Conservation (phyloP, 768 basidiomycete genomes). For the Lyophyllum semitale region DNA sequence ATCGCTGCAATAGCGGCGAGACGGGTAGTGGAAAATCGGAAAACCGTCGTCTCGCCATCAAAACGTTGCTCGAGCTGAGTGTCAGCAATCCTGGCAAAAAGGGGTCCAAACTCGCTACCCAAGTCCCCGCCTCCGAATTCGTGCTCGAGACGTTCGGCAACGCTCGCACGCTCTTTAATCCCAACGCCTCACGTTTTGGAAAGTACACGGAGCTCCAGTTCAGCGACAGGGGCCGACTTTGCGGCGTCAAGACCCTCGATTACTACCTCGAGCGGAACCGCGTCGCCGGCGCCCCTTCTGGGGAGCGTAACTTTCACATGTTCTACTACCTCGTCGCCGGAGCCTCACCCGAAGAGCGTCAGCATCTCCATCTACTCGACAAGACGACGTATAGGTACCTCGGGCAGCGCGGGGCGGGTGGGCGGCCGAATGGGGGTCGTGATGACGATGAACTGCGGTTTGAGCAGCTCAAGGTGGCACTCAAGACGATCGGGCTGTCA, state of each 20-base stretch:
- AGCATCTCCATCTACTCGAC: constrained; percentile 83
- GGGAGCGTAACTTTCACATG: constrained; percentile 96
- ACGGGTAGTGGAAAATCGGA: constrained; percentile 95
- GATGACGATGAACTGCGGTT: constrained; percentile 88
- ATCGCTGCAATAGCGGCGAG: constrained; percentile 65
- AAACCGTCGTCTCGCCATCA: constrained; percentile 86
- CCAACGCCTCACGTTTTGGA: constrained; percentile 95
- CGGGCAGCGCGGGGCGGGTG: constrained; percentile 59
- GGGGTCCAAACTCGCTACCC: constrained; percentile 81
- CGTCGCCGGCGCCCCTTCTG: constrained; percentile 84
- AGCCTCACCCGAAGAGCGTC: constrained; percentile 83
- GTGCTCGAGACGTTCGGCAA: constrained; percentile 95
- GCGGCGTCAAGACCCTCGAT: constrained; percentile 92
- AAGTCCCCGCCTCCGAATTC: constrained; percentile 92
- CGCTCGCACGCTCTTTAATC: constrained; percentile 88
- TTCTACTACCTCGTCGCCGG: constrained; percentile 97
- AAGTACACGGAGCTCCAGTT: constrained; percentile 99
- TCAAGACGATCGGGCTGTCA: constrained; percentile 91
- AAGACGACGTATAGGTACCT: constrained; percentile 86
- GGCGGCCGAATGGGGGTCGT: constrained; percentile 47
- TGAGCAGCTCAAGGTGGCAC: constrained; percentile 90
- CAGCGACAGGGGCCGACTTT: constrained; percentile 85
- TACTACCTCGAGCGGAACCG: constrained; percentile 94
- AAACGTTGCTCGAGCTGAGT: constrained; percentile 87
- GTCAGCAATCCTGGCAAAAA: constrained; percentile 92